Base-by-base conservation (phyloP, 495 filamentous ascomycete genomes). In the Patellaria atrata region DNA sequence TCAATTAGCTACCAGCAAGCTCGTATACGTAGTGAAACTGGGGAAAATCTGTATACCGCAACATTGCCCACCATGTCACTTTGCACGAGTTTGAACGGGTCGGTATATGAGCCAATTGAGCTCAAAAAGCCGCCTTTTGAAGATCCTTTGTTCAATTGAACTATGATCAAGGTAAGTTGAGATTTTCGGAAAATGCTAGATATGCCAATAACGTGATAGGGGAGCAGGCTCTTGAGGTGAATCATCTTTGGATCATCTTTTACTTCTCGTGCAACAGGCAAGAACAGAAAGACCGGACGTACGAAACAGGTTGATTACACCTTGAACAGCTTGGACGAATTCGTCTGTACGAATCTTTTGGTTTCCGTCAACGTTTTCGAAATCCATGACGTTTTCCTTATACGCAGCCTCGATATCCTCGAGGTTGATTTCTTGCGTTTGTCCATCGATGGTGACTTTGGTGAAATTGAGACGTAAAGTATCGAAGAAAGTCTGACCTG, bases 321-420 rank as follows among this genome's bases (percentile, higher is more conserved):
- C 72, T 63, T 93, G 83, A 28, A 82, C 72, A 33, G 91, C 91
- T 24, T 91, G 82, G 41, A 96, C 75, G 62, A 94, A 97, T 54
- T 91, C 79, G 47, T 64, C 68, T 18, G 91, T 96, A 6, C 69
- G 54, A 46, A 96, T 77, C 57, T 73, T 73, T 35, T 83, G 76
- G 38, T 58, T 64, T n/a, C n/a, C n/a, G n/a, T n/a, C n/a, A n/a
- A n/a, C n/a, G n/a, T n/a, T n/a, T n/a, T n/a, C n/a, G n/a, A n/a
- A n/a, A n/a, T n/a, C n/a, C n/a, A n/a, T n/a, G n/a, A n/a, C n/a
- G n/a, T n/a, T n/a, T n/a, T n/a, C n/a, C n/a, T n/a, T n/a, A n/a
- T n/a, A n/a, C n/a, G n/a, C n/a, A n/a, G n/a, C n/a, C n/a, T n/a
- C n/a, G n/a, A n/a, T n/a, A n/a, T n/a, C n/a, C n/a, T n/a, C n/a